phyloP scores from a whole-genome alignment of 2,329 filamentous ascomycete species.

The Madurella fahalii region DNA sequence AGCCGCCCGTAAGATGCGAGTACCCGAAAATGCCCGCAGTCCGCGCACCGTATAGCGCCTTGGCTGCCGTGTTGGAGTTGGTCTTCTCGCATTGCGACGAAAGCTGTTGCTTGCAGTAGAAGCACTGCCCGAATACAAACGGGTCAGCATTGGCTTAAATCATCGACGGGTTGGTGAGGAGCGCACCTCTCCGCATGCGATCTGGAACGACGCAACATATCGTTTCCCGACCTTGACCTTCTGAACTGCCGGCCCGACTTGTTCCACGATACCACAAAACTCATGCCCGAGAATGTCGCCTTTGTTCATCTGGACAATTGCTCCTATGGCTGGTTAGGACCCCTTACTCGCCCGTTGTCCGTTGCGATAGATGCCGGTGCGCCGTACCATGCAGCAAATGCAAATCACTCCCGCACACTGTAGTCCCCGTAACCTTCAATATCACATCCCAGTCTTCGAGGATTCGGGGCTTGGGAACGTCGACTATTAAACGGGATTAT shows the following conservation, averaged over 20 bases:
- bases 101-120: slow-evolving; percentile 73
- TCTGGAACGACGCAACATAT: slow-evolving; percentile 84
- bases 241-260: slow-evolving; percentile 51
- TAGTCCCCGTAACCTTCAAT: slow-evolving; percentile 66
- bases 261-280: slow-evolving; percentile 54
- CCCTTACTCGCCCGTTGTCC: no score
- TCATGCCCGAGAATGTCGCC: slow-evolving; percentile 65
- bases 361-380: background rate
- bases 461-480: slow-evolving; percentile 66
- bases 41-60: slow-evolving; percentile 73
- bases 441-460: slow-evolving; percentile 74
- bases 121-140: slow-evolving; percentile 47
- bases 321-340: slow-evolving; percentile 21
- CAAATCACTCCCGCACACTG: slow-evolving; percentile 56
- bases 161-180: background rate
- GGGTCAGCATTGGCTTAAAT: background rate
- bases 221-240: slow-evolving; percentile 58
- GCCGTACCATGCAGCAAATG: slow-evolving; percentile 50
- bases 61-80: slow-evolving; percentile 66
- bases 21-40: slow-evolving; percentile 73
- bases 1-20: slow-evolving; percentile 78
- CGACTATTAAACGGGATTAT: slow-evolving; percentile 37
- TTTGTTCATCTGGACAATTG: slow-evolving; percentile 55
- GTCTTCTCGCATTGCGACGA: slow-evolving; percentile 78
- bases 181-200: slow-evolving; percentile 55